Base-by-base conservation (phyloP, 2,329 filamentous ascomycete species). In the Amesomyces nigricolor region DNA sequence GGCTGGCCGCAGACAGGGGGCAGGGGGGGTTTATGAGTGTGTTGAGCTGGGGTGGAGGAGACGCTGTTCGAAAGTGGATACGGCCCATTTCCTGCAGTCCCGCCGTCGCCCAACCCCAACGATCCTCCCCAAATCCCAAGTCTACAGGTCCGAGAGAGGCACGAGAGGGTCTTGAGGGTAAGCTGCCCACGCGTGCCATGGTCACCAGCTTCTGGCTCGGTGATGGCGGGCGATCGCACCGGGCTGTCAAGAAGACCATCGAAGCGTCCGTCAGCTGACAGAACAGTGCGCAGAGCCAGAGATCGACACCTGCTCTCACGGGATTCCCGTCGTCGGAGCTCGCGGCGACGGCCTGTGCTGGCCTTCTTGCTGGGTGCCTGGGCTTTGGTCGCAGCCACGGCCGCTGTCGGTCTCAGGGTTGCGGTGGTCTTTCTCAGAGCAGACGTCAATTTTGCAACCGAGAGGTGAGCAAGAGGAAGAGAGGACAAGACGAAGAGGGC, bases 1-100 rank as follows among this genome's bases (percentile, higher is more conserved):
- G 59, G 59, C 59, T 59, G 62, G 57, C 57, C 49, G 54, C 46
- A 38, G 60, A 58, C 63, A 63, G 54, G 63, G 63, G 59, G 22
- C 22, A 26, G 22, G 22, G 22, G 22, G 22, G 22, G 22, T 61
- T 47, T 58, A 54, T 40, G 22, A 54, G 44, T 35, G 17, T 49
- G 49, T 52, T 56, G 54, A 51, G 59, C 56, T 54, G 50, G 58
- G 56, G 35, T 58, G 49, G 40, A 53, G 53, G 59, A 57, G 58
- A 53, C 51, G 48, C 40, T 54, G 37, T 44, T 52, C 46, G 46
- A 47, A 53, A 53, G 47, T 53, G 58, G 56, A 51, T 26, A 54
- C 37, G 38, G 48, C 46, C 22, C 22, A 4, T 26, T 26, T 26
- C 22, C 22, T 26, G 22, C 22, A 5, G 22, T 26, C 22, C 22